Base-by-base conservation (phyloP, 2,329 filamentous ascomycete genomes). In the Pyrenochaeta sp. region DNA sequence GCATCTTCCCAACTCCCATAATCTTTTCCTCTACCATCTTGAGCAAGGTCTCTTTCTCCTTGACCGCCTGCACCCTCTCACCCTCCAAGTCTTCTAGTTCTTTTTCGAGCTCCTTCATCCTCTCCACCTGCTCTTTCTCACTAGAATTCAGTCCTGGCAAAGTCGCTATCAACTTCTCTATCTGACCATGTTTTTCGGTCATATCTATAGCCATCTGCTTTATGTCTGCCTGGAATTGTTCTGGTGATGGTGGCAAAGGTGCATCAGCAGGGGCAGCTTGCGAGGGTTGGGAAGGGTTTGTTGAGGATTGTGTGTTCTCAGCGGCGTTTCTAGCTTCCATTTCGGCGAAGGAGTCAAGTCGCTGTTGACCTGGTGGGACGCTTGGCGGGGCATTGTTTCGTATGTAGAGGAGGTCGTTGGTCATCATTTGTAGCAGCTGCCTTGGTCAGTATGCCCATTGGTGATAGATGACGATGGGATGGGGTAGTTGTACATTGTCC, bases 121-220 rank as follows among this genome's bases (percentile, higher is more conserved):
- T 83, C 60, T 83, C 81, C 69, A 90, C 84, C 75, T 96, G 91
- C 67, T 92, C 89, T 58, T 84, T 81, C 72, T 94, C 90, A 67
- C 89, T 94, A 58, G 88, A 90, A 39, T 91, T 89, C 18, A 95
- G 79, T 0, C 91, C 91, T 0, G 91, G 91, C 2, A 96, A 81
- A 18, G 83, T 85, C 14, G 87, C 89, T 52, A 94, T 90, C 42
- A 95, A 78, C 39, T 85, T 81, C 73, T 95, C 91, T 57, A 95
- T 92, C 77, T 94, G 90, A 77, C 93, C 90, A 66, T 92, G 89
- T 68, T 93, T 92, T 52, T 90, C 74, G 52, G 94, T 87, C 21
- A 95, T 80, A 71, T 94, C 91, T 57, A 85, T 84, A 32, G 90
- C 89, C 47, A 95, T 81, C 73, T 94, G 90, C 55, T 86, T 81